These are phyloP conservation scores for Microdochium paspali DNA, from an alignment of 2,329 filamentous ascomycete genomes.

Conservation along the genomic window DNA sequence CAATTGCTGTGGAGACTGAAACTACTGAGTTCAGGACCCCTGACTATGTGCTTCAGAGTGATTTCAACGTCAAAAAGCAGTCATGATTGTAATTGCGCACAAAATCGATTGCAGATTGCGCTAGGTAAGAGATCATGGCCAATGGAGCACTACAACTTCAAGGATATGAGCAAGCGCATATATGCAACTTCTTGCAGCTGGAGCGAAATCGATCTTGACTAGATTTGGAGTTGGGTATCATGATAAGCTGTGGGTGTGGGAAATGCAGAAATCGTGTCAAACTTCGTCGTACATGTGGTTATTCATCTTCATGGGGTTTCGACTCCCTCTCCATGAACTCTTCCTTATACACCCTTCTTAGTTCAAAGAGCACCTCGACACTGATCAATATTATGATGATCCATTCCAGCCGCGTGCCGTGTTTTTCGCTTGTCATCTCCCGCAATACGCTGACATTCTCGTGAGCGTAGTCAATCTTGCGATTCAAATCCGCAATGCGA, in stretches of 20 bases:
- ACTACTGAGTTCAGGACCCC: neutral
- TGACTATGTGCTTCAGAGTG: neutral
- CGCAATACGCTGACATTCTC: slow-evolving; percentile 86
- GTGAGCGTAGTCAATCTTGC: slow-evolving; percentile 96
- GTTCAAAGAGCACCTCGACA: slow-evolving; percentile 83
- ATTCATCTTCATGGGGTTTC: neutral
- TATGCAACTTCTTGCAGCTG: too few species aligned
- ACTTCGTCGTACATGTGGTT: neutral
- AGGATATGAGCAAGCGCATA: too few species aligned
- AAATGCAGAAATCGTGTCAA: neutral
- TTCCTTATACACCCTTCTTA: slow-evolving; percentile 51
- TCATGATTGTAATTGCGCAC: too few species aligned
- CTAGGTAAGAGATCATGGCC: too few species aligned
- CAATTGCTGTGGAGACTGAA: neutral
- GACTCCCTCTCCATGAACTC: slow-evolving; percentile 19
- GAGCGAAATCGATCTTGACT: too few species aligned
- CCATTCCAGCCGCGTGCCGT: slow-evolving; percentile 82
- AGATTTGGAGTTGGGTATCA: neutral
- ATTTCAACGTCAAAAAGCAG: too few species aligned
- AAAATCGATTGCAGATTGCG: too few species aligned
- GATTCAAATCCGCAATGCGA: slow-evolving; percentile 83
- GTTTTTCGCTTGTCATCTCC: slow-evolving; percentile 83
- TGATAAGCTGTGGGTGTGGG: neutral
- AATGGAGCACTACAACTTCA: too few species aligned
- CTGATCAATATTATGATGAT: slow-evolving; percentile 92